A percentile compares a stretch with the other conserved stretches of the same genome.
Evolutionary conservation across 257 asterid species (phyloP).

Genomic region (Lavandula angustifolia): DNA sequence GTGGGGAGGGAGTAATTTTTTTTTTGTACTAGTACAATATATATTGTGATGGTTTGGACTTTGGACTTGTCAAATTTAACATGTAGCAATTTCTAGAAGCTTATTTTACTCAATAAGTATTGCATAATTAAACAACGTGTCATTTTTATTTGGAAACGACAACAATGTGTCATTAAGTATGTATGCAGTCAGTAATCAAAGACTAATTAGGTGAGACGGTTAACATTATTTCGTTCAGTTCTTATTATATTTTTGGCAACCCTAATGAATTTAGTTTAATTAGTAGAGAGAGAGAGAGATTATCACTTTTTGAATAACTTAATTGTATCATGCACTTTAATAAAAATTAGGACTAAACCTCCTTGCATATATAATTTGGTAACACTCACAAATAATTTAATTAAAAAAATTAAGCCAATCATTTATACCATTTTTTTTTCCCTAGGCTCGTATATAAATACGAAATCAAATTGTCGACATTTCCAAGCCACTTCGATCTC

Average conservation of each 20-base stretch:
- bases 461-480: constrained; percentile 22
- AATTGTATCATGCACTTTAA: constrained; percentile 11
- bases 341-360: constrained; percentile 30
- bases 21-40: too few relatives aligned
- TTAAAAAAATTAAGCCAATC: constrained; percentile 53
- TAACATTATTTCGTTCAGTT: constrained; percentile 30
- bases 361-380: constrained; percentile 29
- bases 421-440: constrained; percentile 32
- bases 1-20: too few relatives aligned
- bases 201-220: constrained; percentile 45
- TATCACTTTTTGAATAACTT: too few relatives aligned
- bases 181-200: constrained; percentile 38
- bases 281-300: constrained; percentile 32
- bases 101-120: too few relatives aligned
- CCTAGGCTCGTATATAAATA: constrained; percentile 52
- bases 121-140: background rate
- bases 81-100: too few relatives aligned
- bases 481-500: constrained; percentile 22
- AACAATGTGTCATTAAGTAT: constrained; percentile 26
- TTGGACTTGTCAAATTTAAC: too few relatives aligned
- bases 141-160: too few relatives aligned
- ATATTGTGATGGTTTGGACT: too few relatives aligned
- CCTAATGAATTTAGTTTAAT: constrained; percentile 4
- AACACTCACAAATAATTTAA: constrained; percentile 29
- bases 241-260: constrained; percentile 18